Base-by-base conservation (phyloP, 306 rosid genomes). In the Macrotyloma uniflorum region DNA sequence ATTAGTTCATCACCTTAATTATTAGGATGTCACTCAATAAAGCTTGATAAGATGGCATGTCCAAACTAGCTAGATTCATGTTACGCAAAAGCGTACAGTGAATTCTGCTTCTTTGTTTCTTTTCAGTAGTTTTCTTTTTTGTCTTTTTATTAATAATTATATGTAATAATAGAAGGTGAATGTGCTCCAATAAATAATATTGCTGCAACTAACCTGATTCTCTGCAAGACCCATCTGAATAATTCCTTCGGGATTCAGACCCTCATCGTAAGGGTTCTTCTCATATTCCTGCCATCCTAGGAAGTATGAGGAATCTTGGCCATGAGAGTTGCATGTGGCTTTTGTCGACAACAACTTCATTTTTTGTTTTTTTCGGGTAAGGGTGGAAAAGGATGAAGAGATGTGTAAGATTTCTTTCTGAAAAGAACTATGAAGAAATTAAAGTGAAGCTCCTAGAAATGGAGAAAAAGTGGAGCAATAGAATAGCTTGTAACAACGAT, bases 201-300 rank as follows among this genome's bases (percentile, higher is more conserved):
- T 75, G 63, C 53, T 35, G 28, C 23, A 5, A 20, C 15, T 63
- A 78, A 23, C 98, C 88, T 95, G 99, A 87, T 96, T 96, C 74
- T 96, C 99, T 0, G 99, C 99, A 1, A 95, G 98, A 67, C 99
- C 99, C 99, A 95, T 95, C 71, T 95, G 99, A 82, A 95, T 90
- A 36, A 93, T 96, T 80, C 99, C 98, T 5, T 90, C 83, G 12
- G 97, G 93, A 76, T 96, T 96, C n/a, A 23, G 32, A 61, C 57
- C 47, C 71, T 86, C 88, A 58, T 93, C 86, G 67, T 76, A 91
- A 12, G 99, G 94, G 43, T 91, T 93, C 67, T 90, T 95, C 85
- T 95, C 98, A 24, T 91, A 95, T 79, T 93, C 98, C 22, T 88
- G 78, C 99, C 97, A 96, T 11, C 99, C 99, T 69, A 93, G 77